Evolutionary conservation across 169 alveolate species (phyloP), one percentile per base, ranked within the genome.

Genomic region (Eimeria necatrix): DNA sequence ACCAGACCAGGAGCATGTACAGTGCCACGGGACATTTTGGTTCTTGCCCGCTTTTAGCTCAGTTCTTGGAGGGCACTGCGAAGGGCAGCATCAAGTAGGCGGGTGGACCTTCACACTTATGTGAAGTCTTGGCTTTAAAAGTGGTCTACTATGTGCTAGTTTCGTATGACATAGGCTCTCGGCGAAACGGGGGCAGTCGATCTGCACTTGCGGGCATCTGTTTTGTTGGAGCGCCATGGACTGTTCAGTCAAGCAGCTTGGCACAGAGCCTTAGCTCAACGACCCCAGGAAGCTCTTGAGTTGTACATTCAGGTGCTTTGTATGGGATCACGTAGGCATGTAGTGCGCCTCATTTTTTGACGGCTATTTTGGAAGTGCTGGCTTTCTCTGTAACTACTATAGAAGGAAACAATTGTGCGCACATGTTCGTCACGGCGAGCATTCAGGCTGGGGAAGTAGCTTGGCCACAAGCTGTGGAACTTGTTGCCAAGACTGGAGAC

Each of bases 221-320:
- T 74, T 14, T 32, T 74, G 85, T 32, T 74, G 22, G 85, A 74
- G 20, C 12, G 59, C 32, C 85, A 74, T 24, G 51, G 22, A 49
- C 5, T 74, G 85, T 74, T 32, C 32, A 46, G 59, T n/a, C 26
- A 10, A 74, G 51, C 85, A 16, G 85, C 85, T 53, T 18, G 22
- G 22, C 85, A 74, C 85, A 74, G 59, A 46, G 85, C 85, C 9
- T 46, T 26, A 53, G 85, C 85, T 10, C 56, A 46, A 46, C 59
- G 85, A 12, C 85, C 85, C 12, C 22, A 14, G 24, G 85, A 74
- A 22, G 85, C 85, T 10, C 85, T 74, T 74, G 85, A 74, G 52
- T 46, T 74, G 59, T 74, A 74, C 59, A 74, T 74, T 26, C 51
- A 74, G 85, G 85, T 46, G 59, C 59, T 24, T 26, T 74, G 0